Percentiles rank a stretch among this genome's conserved stretches.
Conservation (phyloP, 208 protist genomes). For the Trypanosoma cruzi region DNA sequence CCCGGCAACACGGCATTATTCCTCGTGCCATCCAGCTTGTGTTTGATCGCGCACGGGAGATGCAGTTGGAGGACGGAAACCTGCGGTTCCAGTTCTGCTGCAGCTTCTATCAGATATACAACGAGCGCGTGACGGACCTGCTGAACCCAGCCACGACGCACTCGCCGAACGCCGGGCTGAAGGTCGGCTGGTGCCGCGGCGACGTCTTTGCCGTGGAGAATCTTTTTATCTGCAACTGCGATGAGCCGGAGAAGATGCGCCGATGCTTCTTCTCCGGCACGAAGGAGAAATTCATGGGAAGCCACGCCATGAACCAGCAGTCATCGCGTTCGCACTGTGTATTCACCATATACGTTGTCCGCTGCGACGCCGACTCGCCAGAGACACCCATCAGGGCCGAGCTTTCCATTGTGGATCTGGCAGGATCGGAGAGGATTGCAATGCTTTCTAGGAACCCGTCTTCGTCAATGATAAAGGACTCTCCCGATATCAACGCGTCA, state of each 20-base stretch:
- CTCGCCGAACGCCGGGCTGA: constrained; percentile 30
- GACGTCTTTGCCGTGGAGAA: constrained; percentile 90
- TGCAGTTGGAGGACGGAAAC: constrained; percentile 37
- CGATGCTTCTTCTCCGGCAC: constrained; percentile 75
- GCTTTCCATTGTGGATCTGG: constrained; percentile 91
- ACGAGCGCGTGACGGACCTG: constrained; percentile 88
- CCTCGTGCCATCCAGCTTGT: constrained; percentile 78
- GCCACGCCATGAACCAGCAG: constrained; percentile 87
- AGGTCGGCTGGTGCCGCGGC: constrained; percentile 61
- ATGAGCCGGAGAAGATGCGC: constrained; percentile 65
- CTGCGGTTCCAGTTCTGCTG: constrained; percentile 75
- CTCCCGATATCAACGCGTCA: constrained; percentile 93
- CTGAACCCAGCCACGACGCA: constrained; percentile 38
- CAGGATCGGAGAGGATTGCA: constrained; percentile 89
- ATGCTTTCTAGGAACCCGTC: constrained; percentile 53
- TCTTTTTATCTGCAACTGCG: constrained; percentile 80
- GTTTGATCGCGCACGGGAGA: constrained; percentile 66
- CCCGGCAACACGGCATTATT: constrained; percentile 74
- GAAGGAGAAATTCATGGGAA: constrained; percentile 75
- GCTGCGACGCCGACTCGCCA: constrained; percentile 36
- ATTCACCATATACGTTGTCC: constrained; percentile 87
- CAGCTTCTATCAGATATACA: constrained; percentile 93
- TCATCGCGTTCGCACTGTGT: constrained; percentile 93
- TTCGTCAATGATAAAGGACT: constrained; percentile 70
- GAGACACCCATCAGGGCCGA: constrained; percentile 50